Evolutionary conservation across 768 basidiomycete genomes (phyloP), one percentile per base, ranked within the genome.

Genomic region (Naganishia randhawae): DNA sequence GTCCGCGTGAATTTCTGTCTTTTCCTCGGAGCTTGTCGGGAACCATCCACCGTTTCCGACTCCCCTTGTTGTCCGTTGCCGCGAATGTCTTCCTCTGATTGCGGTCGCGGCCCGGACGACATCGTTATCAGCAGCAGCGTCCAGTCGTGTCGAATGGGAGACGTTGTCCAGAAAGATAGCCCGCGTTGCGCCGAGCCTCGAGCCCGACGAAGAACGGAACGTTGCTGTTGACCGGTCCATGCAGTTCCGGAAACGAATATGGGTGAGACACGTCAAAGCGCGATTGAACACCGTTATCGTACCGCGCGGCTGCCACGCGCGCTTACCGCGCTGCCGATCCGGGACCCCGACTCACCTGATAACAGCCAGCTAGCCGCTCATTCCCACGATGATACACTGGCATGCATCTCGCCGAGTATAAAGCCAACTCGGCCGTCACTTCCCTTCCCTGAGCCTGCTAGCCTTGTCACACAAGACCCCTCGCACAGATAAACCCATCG

Each of bases 1-100:
- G 57, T 52, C 29, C 51, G 27, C 25, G 51, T 52, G 51, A 52
- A 52, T 32, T 52, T 52, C 35, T 32, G 54, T 22, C 33, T 32
- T 33, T 55, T 55, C 7, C 32, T 37, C 19, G 54, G 16, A 35
- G 54, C 32, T 37, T 7, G 19, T 48, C 25, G 45, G n/a, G 45
- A 22, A 48, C 25, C 45, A 1, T n/a, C 45, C 25, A 11, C 4
- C 25, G 45, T 17, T 3, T 48, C 45, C 3, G 25, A 22, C 7
- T 22, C 45, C 7, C 13, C 45, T 48, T 22, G 33, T 55, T 31
- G 7, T 8, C 13, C 33, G 33, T 3, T 14, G 11, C 16, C 3
- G 54, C 6, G 33, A n/a, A 11, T 3, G 45, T 48, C 45, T 22
- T 48, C 45, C 45, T 48, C 45, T 22, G 45, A 22, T 2, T 3